Base-by-base conservation (phyloP, 306 rosid species). In the Gastrolobium bilobum region DNA sequence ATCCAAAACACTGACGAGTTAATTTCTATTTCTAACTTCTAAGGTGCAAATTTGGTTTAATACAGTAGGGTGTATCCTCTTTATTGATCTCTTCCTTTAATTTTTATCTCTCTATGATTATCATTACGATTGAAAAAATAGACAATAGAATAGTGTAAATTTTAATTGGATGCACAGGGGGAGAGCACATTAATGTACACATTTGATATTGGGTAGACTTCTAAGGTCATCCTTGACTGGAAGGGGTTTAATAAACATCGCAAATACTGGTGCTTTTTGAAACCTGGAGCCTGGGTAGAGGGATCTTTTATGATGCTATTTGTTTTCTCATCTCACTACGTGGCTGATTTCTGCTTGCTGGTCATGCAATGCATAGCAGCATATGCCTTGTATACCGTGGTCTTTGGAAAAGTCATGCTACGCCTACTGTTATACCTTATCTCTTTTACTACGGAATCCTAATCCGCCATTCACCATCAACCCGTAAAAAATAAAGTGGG, bases 301-400 rank as follows among this genome's bases (percentile, higher is more conserved):
- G 26, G 26, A 20, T 20, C 26, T 0, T 20, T 20, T 20, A 20
- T 20, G 6, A 11, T 20, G 6, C 54, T 13, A 54, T 7, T 15
- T 53, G 31, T 53, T 20, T 53, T 20, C 34, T 53, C 33, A 54
- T 6, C 60, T 15, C 26, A 54, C 34, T 54, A 54, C 30, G 4
- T 54, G 8, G 34, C 60, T 2, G 60, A 54, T 54, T 54, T 20
- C 33, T 54, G 60, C 60, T 54, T 7, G 7, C 72, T 85, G 82
- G 71, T 33, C 76, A 2, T 38, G 64, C 71, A 20, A 20, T 20
- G 26, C 26, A 20, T 0, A 20, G 26, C 26, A 20, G n/a, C n/a
- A n/a, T n/a, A n/a, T 20, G 26, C 26, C 26, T 57, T 4, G 35
- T 57, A 53, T 14, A 5, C 59, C 31, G 15, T 52, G 59, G 59